Evolutionary conservation across 352 stramenopile species (phyloP).

Genomic region (Pythium aphanidermatum): DNA sequence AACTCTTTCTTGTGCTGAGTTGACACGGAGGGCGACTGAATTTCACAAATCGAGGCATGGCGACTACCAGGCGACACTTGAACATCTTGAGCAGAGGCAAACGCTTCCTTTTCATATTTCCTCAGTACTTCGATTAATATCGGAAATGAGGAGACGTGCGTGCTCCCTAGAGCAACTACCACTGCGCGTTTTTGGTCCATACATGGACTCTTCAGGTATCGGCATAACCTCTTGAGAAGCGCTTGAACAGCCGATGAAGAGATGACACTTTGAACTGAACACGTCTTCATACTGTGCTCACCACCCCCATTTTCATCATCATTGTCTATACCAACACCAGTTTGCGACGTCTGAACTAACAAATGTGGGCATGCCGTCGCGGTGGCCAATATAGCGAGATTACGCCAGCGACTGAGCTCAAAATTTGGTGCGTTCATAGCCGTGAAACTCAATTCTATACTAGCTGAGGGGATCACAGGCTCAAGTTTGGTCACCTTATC

Average conservation of each 20-base stretch:
- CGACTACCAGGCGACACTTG: slow-evolving; percentile 1
- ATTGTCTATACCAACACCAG: neutral
- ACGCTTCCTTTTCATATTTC: slow-evolving; percentile 52
- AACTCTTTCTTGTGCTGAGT: neutral
- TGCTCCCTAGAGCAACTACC: slow-evolving; percentile 46
- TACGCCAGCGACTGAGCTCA: slow-evolving; percentile 56
- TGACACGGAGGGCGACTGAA: neutral
- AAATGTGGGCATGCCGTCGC: slow-evolving; percentile 37
- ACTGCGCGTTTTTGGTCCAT: slow-evolving; percentile 46
- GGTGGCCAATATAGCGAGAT: slow-evolving; percentile 52
- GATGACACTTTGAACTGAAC: slow-evolving; percentile 32
- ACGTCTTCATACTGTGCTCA: slow-evolving; percentile 6
- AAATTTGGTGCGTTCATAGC: neutral
- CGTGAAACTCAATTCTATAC: slow-evolving; percentile 2
- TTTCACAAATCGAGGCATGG: slow-evolving; percentile 13
- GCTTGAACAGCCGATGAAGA: slow-evolving; percentile 29
- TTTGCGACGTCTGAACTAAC: slow-evolving; percentile 1
- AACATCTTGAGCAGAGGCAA: slow-evolving; percentile 11
- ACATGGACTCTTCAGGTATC: slow-evolving; percentile 54
- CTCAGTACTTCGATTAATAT: slow-evolving; percentile 45
- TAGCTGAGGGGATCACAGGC: slow-evolving; percentile 33
- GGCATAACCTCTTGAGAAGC: slow-evolving; percentile 42
- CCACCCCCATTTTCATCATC: neutral
- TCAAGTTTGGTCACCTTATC: slow-evolving; percentile 61
- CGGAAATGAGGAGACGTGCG: slow-evolving; percentile 23